Conservation (phyloP, 2,329 filamentous ascomycete species). For the Rhytidhysteron rufulum region DNA sequence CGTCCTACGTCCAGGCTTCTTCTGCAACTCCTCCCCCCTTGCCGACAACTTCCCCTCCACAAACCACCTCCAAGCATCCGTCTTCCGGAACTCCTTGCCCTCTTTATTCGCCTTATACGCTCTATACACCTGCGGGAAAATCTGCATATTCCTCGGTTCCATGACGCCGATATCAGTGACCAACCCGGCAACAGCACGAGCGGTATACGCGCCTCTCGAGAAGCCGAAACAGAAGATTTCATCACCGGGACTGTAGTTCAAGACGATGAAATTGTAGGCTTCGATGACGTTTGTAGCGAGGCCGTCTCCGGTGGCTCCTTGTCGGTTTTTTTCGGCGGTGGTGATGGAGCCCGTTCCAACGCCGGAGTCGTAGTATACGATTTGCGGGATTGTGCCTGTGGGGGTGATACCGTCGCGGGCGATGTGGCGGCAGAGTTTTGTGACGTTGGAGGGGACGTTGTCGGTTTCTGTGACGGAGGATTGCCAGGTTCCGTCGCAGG, state of each 20-base stretch:
- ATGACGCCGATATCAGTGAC: slow-evolving; percentile 17
- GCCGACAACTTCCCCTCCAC: slow-evolving; percentile 10
- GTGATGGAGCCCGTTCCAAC: slow-evolving; percentile 31
- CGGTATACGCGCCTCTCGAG: slow-evolving; percentile 55
- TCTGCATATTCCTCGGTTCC: slow-evolving; percentile 15
- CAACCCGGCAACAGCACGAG: slow-evolving; percentile 17
- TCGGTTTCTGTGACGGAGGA: slow-evolving; percentile 24
- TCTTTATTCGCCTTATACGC: background rate
- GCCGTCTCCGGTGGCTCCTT: slow-evolving; percentile 21
- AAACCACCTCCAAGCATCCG: slow-evolving; percentile 2
- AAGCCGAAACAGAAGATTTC: slow-evolving; percentile 52
- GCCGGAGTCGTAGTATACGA: slow-evolving; percentile 41
- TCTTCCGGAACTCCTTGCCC: slow-evolving; percentile 4
- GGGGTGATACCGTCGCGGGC: slow-evolving; percentile 23
- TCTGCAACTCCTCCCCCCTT: slow-evolving; percentile 38
- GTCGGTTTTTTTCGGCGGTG: slow-evolving; percentile 9
- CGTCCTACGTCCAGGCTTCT: too few relatives aligned
- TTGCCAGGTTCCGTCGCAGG: slow-evolving; percentile 37
- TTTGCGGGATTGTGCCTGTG: too few relatives aligned
- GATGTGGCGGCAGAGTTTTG: slow-evolving; percentile 30
- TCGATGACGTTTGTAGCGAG: slow-evolving; percentile 52
- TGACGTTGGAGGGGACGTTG: slow-evolving; percentile 34
- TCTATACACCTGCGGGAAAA: slow-evolving; percentile 1
- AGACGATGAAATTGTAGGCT: slow-evolving; percentile 59
- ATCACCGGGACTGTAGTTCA: slow-evolving; percentile 58